These are phyloP conservation scores for Adansonia gregorii DNA, from an alignment of 441 rosid species.

Conservation along the genomic window DNA sequence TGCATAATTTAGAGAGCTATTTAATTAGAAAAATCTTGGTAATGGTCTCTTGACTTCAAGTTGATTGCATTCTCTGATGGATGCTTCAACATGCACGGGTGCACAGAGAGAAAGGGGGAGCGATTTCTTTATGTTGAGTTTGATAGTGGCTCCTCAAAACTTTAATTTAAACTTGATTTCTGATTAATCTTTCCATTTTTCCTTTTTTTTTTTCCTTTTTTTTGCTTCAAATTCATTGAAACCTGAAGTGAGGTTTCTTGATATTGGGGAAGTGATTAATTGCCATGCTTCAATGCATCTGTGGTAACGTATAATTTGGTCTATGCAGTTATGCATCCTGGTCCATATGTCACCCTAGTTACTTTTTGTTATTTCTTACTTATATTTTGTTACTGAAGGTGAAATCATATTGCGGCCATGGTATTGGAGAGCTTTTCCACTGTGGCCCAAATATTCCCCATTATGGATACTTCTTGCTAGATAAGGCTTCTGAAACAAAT, in stretches of 20 bases:
- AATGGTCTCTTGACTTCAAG: not conserved
- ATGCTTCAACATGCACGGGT: not conserved
- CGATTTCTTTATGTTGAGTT: not conserved
- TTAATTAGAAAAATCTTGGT: not conserved
- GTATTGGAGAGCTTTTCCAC: constrained; percentile 95
- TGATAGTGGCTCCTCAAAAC: not conserved
- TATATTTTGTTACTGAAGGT: constrained; percentile 55
- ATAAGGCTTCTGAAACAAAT: constrained; percentile 20
- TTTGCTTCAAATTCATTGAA: constrained; percentile 53
- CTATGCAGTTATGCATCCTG: not conserved
- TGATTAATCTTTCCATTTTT: not conserved
- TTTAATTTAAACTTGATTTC: not conserved
- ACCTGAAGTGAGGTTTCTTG: constrained; percentile 93
- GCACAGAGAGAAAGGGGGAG: not conserved
- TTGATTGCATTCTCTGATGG: not conserved
- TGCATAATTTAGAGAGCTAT: not conserved
- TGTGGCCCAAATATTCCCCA: constrained; percentile 97
- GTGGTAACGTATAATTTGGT: constrained; percentile 62
- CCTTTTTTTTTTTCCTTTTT: not conserved
- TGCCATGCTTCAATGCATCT: constrained; percentile 89
- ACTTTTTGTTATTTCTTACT: not conserved
- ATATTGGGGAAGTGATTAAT: constrained; percentile 84
- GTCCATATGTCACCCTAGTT: not conserved
- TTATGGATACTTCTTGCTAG: constrained; percentile 73
- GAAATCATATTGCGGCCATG: constrained; percentile 91